A percentile compares a stretch with the other conserved stretches of the same genome.
These are phyloP conservation scores for Phlebiopsis gigantea DNA, from an alignment of 768 basidiomycete genomes.

Conservation along the genomic window DNA sequence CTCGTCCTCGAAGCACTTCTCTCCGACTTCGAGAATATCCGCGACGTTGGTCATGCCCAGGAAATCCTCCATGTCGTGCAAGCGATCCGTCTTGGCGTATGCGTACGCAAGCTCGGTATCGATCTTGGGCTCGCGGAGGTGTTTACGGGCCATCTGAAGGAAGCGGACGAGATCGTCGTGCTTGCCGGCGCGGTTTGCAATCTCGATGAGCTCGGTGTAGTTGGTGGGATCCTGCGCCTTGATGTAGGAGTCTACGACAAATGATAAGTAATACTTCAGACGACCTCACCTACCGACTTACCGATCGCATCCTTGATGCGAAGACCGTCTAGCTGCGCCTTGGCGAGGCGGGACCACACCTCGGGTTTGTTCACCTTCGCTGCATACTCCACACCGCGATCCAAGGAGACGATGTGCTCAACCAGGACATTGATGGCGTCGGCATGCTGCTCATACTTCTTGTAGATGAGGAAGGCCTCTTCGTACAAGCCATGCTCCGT, in stretches of 20 bases:
- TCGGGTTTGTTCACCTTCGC: conserved; percentile 94
- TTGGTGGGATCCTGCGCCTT: conserved; percentile 94
- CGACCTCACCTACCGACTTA: too few relatives aligned
- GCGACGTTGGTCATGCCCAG: conserved; percentile 97
- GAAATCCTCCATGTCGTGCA: conserved; percentile 99
- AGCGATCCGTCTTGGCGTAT: conserved; percentile 94
- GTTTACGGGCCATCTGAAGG: conserved; percentile 98
- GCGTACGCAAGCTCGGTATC: conserved; percentile 98
- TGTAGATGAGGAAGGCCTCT: conserved; percentile 95
- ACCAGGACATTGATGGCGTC: conserved; percentile 97
- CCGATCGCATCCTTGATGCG: conserved; percentile 98
- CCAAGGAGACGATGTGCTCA: conserved; percentile 96
- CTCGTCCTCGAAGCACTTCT: conserved; percentile 99
- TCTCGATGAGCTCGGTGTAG: conserved; percentile 93
- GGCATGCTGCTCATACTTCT: conserved; percentile 93
- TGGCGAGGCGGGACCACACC: conserved; percentile 97
- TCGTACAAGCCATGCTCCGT: conserved; percentile 94
- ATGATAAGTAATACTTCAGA: neutral
- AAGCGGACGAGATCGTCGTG: conserved; percentile 93
- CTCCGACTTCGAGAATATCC: conserved; percentile 93
- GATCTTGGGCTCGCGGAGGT: conserved; percentile 93
- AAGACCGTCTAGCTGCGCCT: conserved; percentile 96
- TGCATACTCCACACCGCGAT: conserved; percentile 93
- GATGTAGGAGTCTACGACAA: conserved; percentile 82
- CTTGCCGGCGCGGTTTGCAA: conserved; percentile 88